These are phyloP conservation scores for Chlorella sp. DNA, from an alignment of 139 green algal genomes.

Conservation along the genomic window DNA sequence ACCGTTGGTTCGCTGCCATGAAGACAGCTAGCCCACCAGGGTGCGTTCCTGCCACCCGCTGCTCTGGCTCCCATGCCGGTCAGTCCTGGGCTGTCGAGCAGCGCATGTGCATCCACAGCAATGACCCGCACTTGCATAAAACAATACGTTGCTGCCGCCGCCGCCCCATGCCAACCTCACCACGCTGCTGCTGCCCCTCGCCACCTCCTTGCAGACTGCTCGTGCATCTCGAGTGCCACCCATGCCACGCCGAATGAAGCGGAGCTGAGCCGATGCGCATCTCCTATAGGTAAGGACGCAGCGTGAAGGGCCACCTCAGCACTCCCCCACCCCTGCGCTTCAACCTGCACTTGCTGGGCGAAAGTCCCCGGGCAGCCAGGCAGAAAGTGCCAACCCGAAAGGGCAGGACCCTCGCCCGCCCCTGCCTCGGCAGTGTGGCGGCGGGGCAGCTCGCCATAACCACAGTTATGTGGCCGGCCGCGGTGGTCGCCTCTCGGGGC, in stretches of 20 bases:
- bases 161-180: background rate
- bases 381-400: constrained; percentile 95
- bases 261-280: too few species aligned
- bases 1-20: background rate
- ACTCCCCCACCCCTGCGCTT: background rate
- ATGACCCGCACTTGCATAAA: too few species aligned
- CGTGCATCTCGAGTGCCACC: background rate
- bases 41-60: background rate
- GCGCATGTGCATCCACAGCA: too few species aligned
- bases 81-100: constrained; percentile 1
- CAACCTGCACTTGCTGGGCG: constrained; percentile 73
- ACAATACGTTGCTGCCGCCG: too few species aligned
- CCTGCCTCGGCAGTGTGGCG: constrained; percentile 38
- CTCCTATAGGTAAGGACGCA: constrained; percentile 66
- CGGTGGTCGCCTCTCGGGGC: constrained; percentile 28
- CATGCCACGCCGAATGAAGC: too few species aligned
- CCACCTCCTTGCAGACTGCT: background rate
- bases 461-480: constrained; percentile 98
- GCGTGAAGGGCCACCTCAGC: constrained; percentile 85
- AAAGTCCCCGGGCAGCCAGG: constrained; percentile 98
- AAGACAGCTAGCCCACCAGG: constrained; percentile 10
- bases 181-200: background rate
- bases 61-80: background rate
- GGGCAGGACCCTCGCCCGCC: constrained; percentile 79
- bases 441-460: constrained; percentile 92